Percentiles rank a stretch among this genome's conserved stretches.
phyloP scores from a whole-genome alignment of 805 yeast genomes.

The Tetrapisispora namnaoensis region DNA sequence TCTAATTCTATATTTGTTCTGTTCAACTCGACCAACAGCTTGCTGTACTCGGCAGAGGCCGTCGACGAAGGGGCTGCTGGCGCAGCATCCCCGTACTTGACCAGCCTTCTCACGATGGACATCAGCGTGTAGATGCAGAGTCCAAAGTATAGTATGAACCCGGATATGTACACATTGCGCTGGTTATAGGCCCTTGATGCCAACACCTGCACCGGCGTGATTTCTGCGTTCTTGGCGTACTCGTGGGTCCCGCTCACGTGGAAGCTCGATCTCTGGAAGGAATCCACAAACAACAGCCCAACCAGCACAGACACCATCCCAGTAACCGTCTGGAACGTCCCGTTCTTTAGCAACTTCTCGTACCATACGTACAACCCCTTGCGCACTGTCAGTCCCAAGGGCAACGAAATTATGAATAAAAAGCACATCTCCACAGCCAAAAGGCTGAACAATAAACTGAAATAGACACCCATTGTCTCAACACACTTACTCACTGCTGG shows the following conservation, averaged over 20 bases:
- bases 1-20: constrained; percentile 37
- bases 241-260: constrained; percentile 21
- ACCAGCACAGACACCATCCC: constrained; percentile 36
- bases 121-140: constrained; percentile 47
- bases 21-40: constrained; percentile 29
- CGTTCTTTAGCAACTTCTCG: constrained; percentile 27
- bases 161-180: constrained; percentile 52
- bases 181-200: constrained; percentile 56
- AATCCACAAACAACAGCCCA: constrained; percentile 43
- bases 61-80: no score
- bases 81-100: constrained; percentile 31
- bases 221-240: constrained; percentile 20
- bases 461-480: constrained; percentile 23
- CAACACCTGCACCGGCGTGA: constrained; percentile 39
- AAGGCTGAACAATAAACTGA: constrained; percentile 34
- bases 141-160: constrained; percentile 48
- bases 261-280: constrained; percentile 37
- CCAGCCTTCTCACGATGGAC: constrained; percentile 43
- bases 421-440: constrained; percentile 44
- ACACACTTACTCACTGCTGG: no score
- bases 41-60: constrained; percentile 5
- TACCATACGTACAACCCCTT: constrained; percentile 33
- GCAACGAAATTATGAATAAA: constrained; percentile 41
- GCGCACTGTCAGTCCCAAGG: constrained; percentile 44
- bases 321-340: constrained; percentile 38